phyloP scores from a whole-genome alignment of 441 rosid genomes.

The Adansonia rubrostipa region DNA sequence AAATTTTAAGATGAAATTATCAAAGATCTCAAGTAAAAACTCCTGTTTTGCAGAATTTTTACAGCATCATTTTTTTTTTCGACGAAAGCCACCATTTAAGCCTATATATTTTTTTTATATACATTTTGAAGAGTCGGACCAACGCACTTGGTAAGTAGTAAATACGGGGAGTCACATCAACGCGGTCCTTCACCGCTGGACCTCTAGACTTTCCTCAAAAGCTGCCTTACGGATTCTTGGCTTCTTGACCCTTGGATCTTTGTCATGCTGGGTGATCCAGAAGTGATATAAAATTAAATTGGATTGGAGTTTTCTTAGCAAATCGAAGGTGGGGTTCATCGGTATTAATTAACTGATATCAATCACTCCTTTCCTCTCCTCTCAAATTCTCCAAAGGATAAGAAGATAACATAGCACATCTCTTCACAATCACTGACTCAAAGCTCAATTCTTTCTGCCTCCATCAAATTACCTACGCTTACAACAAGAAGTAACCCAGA shows the following conservation, averaged over 20 bases:
- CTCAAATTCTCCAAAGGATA: conserved; percentile 19
- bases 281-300: too few relatives aligned
- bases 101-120: too few relatives aligned
- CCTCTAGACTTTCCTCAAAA: background rate
- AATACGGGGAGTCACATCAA: background rate
- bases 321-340: background rate
- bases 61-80: conserved; percentile 27
- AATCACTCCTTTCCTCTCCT: background rate
- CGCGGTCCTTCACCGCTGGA: too few relatives aligned
- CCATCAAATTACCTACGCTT: background rate
- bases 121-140: background rate
- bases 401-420: conserved; percentile 23
- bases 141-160: background rate
- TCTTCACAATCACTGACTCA: background rate
- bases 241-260: too few relatives aligned
- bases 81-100: too few relatives aligned
- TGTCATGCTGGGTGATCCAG: background rate
- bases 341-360: background rate
- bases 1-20: too few relatives aligned
- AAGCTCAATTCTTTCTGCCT: background rate
- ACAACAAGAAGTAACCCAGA: background rate
- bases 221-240: background rate
- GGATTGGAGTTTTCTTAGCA: background rate
- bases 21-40: background rate
- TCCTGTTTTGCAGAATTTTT: conserved; percentile 4